A percentile compares a stretch with the other conserved stretches of the same genome.
phyloP scores from a whole-genome alignment of 345 rosid species.

The Eucalyptus fibrosa region DNA sequence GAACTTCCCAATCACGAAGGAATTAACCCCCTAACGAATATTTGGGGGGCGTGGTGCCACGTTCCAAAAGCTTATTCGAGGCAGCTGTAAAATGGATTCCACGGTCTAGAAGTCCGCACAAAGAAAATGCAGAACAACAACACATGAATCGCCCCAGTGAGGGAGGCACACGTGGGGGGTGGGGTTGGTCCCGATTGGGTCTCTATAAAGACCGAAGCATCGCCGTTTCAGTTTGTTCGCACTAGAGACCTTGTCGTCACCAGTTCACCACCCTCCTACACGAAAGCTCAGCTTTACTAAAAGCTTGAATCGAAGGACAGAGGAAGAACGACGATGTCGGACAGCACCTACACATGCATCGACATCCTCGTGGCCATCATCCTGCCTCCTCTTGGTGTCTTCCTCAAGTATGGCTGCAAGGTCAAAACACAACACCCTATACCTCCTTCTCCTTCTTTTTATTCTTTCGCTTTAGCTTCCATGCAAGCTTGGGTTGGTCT shows the following conservation, averaged over 20 bases:
- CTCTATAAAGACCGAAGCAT: not conserved
- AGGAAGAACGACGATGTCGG: slow-evolving; percentile 3
- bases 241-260: not conserved
- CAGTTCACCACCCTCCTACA: not conserved
- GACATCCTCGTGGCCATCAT: slow-evolving; percentile 69
- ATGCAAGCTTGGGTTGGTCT: not conserved
- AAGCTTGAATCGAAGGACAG: not conserved
- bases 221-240: not conserved
- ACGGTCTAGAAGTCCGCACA: not conserved
- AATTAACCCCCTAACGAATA: not conserved
- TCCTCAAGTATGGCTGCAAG: slow-evolving; percentile 68
- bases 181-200: not conserved
- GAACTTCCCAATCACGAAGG: not conserved
- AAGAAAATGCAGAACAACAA: not conserved
- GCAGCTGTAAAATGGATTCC: not conserved
- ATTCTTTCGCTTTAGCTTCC: not conserved
- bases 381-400: slow-evolving; percentile 93
- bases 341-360: slow-evolving; percentile 37
- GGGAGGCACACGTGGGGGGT: not conserved
- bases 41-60: not conserved
- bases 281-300: not conserved
- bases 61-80: not conserved
- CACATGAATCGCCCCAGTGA: not conserved
- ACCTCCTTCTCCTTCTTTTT: not conserved
- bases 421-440: not conserved